Conservation (phyloP, 1,284 basidiomycete genomes). For the Wallemia hederae region DNA sequence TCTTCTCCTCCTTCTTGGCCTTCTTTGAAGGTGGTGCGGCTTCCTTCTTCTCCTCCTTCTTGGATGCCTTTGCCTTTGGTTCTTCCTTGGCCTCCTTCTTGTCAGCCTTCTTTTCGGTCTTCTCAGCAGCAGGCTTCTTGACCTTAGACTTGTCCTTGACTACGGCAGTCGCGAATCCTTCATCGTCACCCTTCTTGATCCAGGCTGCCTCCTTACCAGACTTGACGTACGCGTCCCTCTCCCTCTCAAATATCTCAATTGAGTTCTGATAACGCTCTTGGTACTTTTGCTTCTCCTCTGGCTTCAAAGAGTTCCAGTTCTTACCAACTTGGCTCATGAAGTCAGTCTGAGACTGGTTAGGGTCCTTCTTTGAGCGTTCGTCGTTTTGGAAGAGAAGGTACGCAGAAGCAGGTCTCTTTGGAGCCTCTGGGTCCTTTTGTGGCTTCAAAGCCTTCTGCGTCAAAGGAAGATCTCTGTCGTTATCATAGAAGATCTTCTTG, state of each 20-base stretch:
- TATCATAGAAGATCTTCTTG: not conserved
- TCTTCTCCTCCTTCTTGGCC: not conserved
- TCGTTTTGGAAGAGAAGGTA: constrained; percentile 93
- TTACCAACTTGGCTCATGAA: constrained; percentile 39
- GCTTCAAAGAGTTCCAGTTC: constrained; percentile 38
- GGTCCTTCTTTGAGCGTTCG: constrained; percentile 38
- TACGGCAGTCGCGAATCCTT: not conserved
- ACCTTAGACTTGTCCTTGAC: no score
- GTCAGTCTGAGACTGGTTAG: constrained; percentile 37
- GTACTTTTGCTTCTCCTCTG: constrained; percentile 29
- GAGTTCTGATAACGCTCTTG: not conserved
- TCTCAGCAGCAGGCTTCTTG: not conserved
- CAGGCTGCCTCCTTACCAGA: not conserved
- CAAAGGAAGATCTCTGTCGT: not conserved
- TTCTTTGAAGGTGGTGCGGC: no score
- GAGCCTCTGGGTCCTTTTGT: constrained; percentile 64
- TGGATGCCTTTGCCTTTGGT: not conserved
- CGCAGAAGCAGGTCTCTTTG: constrained; percentile 74
- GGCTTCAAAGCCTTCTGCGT: constrained; percentile 26
- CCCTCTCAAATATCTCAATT: not conserved
- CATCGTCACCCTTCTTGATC: not conserved
- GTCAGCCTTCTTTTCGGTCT: not conserved
- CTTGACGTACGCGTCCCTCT: not conserved
- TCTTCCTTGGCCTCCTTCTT: not conserved
- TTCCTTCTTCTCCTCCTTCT: not conserved